Percentiles rank a stretch among this genome's conserved stretches.
Conservation (phyloP, 2,329 filamentous ascomycete species). For the Neofusicoccum sp. region DNA sequence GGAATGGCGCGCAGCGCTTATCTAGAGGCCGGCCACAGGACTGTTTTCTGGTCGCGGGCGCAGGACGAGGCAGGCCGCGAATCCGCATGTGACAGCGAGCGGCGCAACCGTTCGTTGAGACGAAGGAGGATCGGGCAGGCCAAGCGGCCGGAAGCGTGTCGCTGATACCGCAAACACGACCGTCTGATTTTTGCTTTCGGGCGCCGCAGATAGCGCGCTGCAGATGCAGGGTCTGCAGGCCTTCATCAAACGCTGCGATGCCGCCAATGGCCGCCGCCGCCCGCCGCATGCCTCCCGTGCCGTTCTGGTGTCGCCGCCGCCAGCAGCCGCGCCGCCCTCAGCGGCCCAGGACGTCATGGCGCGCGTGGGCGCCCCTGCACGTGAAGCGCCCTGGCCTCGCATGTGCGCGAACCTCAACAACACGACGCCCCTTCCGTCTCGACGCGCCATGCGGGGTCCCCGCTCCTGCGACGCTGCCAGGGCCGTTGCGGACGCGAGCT, state of each 20-base stretch:
- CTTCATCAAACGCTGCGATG: background rate
- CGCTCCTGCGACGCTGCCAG: background rate
- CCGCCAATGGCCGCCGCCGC: background rate
- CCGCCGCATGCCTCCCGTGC: background rate
- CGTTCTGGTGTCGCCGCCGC: background rate
- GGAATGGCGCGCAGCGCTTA: background rate
- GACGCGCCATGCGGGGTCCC: too few species aligned
- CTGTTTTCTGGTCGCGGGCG: background rate
- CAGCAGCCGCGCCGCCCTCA: background rate
- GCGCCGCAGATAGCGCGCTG: constrained; percentile 1
- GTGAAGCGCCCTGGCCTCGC: background rate
- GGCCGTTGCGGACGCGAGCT: background rate
- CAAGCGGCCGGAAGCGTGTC: background rate
- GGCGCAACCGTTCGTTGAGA: constrained; percentile 8
- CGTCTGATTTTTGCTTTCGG: constrained; percentile 1
- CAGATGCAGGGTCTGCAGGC: background rate
- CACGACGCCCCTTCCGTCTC: background rate
- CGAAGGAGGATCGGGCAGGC: background rate
- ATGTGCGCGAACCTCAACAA: background rate
- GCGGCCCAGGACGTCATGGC: background rate
- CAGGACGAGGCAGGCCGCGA: background rate
- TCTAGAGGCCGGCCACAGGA: background rate
- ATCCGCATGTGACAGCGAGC: constrained; percentile 6
- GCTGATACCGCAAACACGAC: too few species aligned
- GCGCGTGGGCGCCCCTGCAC: background rate